Conservation (phyloP, 2,329 filamentous ascomycete species). For the Fusarium tanahbumbuense region DNA sequence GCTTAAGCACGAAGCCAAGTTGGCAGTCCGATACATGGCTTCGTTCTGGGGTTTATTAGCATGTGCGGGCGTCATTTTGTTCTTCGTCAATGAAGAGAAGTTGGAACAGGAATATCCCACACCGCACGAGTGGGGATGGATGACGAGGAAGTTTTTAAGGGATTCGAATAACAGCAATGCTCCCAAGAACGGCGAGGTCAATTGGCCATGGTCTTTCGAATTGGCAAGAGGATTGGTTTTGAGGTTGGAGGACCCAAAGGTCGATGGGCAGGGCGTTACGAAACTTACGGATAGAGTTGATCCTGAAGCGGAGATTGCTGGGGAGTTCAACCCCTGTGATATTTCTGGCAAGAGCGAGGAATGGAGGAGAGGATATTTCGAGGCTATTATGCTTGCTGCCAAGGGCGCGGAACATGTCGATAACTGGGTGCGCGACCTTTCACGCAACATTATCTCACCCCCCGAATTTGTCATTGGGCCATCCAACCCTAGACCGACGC, state of each 20-base stretch:
- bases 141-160: constrained; percentile 75
- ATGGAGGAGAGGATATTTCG: constrained; percentile 88
- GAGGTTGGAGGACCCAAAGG: constrained; percentile 74
- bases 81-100: constrained; percentile 77
- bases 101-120: constrained; percentile 82
- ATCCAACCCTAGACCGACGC: constrained; percentile 83
- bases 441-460: constrained; percentile 74
- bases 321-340: constrained; percentile 73
- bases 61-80: constrained; percentile 69
- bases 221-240: constrained; percentile 69
- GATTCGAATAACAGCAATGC: constrained; percentile 70
- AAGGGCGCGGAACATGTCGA: constrained; percentile 84
- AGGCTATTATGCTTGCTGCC: constrained; percentile 81
- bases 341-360: constrained; percentile 80
- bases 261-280: constrained; percentile 74
- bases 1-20: constrained; percentile 76
- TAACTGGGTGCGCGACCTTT: constrained; percentile 78
- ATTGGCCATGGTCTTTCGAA: constrained; percentile 76
- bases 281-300: constrained; percentile 72
- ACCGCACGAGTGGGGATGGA: constrained; percentile 82
- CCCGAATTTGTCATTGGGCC: constrained; percentile 81
- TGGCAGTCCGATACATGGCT: constrained; percentile 75
- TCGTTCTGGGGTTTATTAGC: constrained; percentile 73
- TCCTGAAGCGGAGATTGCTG: constrained; percentile 73
- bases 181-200: constrained; percentile 63